Evolutionary conservation across 495 filamentous ascomycete genomes (phyloP), one percentile per base, ranked within the genome.

Genomic region (Podospora appendiculata): DNA sequence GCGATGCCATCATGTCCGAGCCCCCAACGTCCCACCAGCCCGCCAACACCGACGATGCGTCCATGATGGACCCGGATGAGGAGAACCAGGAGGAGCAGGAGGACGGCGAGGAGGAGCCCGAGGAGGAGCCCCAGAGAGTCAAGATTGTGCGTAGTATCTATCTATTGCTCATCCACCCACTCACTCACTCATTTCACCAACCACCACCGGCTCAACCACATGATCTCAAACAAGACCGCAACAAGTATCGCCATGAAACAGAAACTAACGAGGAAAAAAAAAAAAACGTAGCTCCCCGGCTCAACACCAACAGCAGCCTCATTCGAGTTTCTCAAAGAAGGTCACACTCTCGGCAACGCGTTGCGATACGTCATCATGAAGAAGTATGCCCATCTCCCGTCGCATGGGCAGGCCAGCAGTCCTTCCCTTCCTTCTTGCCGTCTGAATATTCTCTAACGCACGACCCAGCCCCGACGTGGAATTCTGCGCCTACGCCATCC

Each of bases 401-500:
- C n/a, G n/a, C n/a, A n/a, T n/a, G n/a, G n/a, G n/a, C n/a, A n/a
- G n/a, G n/a, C n/a, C 25, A 25, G 25, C 25, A 25, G 25, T 5
- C 25, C 5, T 25, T 5, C 25, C 25, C 25, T 25, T 25, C 25
- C 5, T 5, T 5, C 25, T 25, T 25, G 2, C 25, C 14, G 5
- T 41, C 17, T 32, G 34, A 6, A 32, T 40, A 40, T 38, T 19
- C 8, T 48, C 8, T 38, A 38, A 52, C 52, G 11, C 9, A 8
- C 4, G 25, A 2, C 32, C 0, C 38, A 95, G 92, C 66, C 93
- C 93, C 35, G 80, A 88, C 41, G 93, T 98, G 35, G 93, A 98
- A 62, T 93, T 98, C 71, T 97, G 94, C 72, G 93, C 91, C 41
- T 97, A 98, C 65, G 90, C 93, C 4, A 97, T 98, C 49, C 93